phyloP scores from a whole-genome alignment of 768 basidiomycete species.

The Austroboletus festivus region DNA sequence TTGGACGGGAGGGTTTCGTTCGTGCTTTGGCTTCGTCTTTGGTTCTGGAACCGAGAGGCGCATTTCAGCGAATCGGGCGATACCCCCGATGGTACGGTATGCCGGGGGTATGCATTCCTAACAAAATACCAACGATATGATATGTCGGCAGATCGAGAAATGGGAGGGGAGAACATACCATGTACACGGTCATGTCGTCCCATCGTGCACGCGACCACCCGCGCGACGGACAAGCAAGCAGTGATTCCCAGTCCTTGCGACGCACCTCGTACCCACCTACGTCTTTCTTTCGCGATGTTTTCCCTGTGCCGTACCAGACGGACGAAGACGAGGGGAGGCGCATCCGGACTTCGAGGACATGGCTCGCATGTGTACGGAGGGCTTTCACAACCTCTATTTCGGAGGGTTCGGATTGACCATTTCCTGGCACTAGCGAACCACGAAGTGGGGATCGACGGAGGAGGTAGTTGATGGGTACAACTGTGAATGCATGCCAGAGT shows the following conservation, averaged over 20 bases:
- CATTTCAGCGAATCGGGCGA: constrained; percentile 43
- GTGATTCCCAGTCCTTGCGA: constrained; percentile 42
- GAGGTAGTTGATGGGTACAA: constrained; percentile 58
- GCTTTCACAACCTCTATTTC: constrained; percentile 57
- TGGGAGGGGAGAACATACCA: constrained; percentile 39
- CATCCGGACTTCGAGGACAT: constrained; percentile 59
- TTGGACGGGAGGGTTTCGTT: constrained; percentile 40
- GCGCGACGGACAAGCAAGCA: constrained; percentile 19
- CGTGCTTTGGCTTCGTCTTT: neutral
- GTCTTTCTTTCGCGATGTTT: constrained; percentile 30
- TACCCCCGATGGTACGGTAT: constrained; percentile 48
- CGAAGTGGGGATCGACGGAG: constrained; percentile 36
- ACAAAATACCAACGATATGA: neutral
- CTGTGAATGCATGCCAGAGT: constrained; percentile 32
- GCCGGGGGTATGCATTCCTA: constrained; percentile 70
- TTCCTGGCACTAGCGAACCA: constrained; percentile 8
- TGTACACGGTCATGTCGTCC: constrained; percentile 62
- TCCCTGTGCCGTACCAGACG: constrained; percentile 35
- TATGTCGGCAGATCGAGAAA: neutral
- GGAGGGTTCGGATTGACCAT: constrained; percentile 13
- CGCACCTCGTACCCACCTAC: constrained; percentile 66
- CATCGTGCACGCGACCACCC: constrained; percentile 46
- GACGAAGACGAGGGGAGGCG: constrained; percentile 40
- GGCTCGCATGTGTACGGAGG: constrained; percentile 46
- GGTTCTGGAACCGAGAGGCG: constrained; percentile 27